These are phyloP conservation scores for Setaria viridis DNA, from an alignment of 202 grass and related monocot genomes.

Conservation along the genomic window DNA sequence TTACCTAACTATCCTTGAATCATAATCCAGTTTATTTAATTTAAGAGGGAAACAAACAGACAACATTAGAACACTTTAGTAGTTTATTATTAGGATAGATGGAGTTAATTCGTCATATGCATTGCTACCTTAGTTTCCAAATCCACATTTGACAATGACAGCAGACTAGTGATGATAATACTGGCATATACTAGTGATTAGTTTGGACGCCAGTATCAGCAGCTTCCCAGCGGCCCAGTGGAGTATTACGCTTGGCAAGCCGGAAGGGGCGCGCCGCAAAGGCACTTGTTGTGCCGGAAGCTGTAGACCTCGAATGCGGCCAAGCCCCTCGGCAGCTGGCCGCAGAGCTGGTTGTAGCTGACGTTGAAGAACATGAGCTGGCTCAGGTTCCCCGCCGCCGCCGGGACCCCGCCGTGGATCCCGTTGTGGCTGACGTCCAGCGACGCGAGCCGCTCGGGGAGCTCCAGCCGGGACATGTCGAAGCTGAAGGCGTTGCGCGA, in stretches of 20 bases:
- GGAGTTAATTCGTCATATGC: too few species aligned
- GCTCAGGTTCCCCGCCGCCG: not conserved
- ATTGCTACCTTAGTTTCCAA: too few species aligned
- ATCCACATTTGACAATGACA: too few species aligned
- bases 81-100: too few species aligned
- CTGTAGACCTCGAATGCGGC: conserved; percentile 21
- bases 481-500: conserved; percentile 58
- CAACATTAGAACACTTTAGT: too few species aligned
- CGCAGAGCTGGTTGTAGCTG: conserved; percentile 69
- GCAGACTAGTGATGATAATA: too few species aligned
- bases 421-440: conserved; percentile 61
- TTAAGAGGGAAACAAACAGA: too few species aligned
- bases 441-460: conserved; percentile 4
- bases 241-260: conserved; percentile 1
- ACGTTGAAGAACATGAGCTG: conserved; percentile 38
- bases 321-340: conserved; percentile 35
- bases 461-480: conserved; percentile 34
- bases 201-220: too few species aligned
- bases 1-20: too few species aligned
- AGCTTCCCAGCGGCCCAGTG: too few species aligned
- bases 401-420: conserved; percentile 50
- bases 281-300: conserved; percentile 68
- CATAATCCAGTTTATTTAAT: too few species aligned
- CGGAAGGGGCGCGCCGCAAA: conserved; percentile 50
- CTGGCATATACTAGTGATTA: too few species aligned